A percentile compares a stretch with the other conserved stretches of the same genome.
phyloP scores from a whole-genome alignment of 2,329 filamentous ascomycete species.

The Clathrospora elynae region DNA sequence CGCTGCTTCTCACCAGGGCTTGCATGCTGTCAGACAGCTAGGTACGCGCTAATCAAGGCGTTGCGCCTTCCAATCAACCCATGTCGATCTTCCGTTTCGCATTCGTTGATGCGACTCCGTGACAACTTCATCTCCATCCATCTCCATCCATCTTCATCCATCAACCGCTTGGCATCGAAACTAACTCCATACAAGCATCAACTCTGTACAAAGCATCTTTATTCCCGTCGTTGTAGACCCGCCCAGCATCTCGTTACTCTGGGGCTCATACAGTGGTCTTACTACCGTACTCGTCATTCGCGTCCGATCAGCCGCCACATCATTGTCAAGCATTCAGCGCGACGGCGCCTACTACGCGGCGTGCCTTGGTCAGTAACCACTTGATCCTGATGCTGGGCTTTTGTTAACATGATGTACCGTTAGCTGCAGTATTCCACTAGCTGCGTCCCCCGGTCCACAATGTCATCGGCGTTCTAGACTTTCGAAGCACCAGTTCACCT shows the following conservation, averaged over 20 bases:
- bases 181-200: not conserved
- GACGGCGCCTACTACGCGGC: not conserved
- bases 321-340: no score
- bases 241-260: no score
- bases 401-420: slow-evolving; percentile 1
- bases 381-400: no score
- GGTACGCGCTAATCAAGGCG: slow-evolving; percentile 6
- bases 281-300: not conserved
- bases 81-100: slow-evolving; percentile 6
- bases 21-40: not conserved
- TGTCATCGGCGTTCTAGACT: slow-evolving; percentile 10
- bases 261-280: not conserved
- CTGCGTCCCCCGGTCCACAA: not conserved
- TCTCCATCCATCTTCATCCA: slow-evolving; percentile 1
- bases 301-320: not conserved
- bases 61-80: not conserved
- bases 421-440: not conserved
- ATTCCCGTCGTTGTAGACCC: not conserved
- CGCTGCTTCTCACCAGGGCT: no score
- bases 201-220: not conserved
- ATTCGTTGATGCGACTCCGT: no score
- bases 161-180: not conserved
- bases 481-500: not conserved
- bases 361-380: slow-evolving; percentile 2
- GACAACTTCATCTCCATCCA: slow-evolving; percentile 5